Base-by-base conservation (phyloP, 2,329 filamentous ascomycete genomes). In the Graphium sp. region DNA sequence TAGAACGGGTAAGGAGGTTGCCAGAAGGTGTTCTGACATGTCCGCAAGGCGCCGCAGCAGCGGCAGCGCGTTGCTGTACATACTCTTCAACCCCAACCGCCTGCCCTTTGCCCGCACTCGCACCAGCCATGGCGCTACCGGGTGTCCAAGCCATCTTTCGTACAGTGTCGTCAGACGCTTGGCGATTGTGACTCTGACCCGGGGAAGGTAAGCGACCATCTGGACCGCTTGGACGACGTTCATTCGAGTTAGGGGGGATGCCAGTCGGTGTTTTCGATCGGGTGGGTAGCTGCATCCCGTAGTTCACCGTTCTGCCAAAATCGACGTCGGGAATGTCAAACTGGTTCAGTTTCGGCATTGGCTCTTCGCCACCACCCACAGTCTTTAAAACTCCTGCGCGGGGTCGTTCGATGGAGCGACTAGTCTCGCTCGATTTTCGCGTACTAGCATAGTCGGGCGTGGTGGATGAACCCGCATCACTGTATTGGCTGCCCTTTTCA, bases 241-340 rank as follows among this genome's bases (percentile, higher is more conserved):
- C 29, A 15, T 27, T 26, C 23, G 18, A 12, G 24, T 24, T 25
- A 34, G 36, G 3, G 32, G 34, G 10, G 34, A 35, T 9, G 31
- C 32, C 20, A 37, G 46, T 39, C 3, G 46, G 36, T n/a, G 49
- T 33, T 12, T 46, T 24, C 41, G 36, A 9, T 51, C 54, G 19
- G n/a, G n/a, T 19, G 22, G 33, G 33, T 4, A 32, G 24, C 18
- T 35, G 31, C 19, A 30, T 28, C 18, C 45, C 52, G 32, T 83
- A 76, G 34, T 78, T 75, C 40, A 81, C 55, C 0, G 85, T 93
- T 5, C 76, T 82, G 0, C 87, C 87, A 51, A 94, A 94, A 47
- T 94, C 75, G 36, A 93, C 68, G 5, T 64, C 55, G 1, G 82
- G 81, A 34, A 92, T 72, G 32, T 70, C 62, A 15, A 66, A 58